Base-by-base conservation (phyloP, 2,329 filamentous ascomycete species). In the Pseudocercospora fuligena region DNA sequence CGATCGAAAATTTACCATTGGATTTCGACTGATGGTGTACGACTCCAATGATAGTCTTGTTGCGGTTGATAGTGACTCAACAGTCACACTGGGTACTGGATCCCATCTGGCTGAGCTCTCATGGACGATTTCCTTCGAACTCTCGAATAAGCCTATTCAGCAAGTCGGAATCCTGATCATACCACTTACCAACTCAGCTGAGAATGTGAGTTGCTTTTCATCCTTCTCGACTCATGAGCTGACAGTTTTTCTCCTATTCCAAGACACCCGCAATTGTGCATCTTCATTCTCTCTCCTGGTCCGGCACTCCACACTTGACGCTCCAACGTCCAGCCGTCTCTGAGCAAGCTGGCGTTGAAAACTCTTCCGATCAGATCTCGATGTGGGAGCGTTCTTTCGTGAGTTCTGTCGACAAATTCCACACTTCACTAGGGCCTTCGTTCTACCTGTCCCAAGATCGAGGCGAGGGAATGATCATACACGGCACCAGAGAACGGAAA, bases 381-480 rank as follows among this genome's bases (percentile, higher is more conserved):
- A 57, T 57, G 53, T 57, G 53, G 53, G n/a, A 31, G 25, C 27
- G 53, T 8, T 29, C 53, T 4, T 57, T 29, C 27, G 53, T 33
- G 11, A 57, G 53, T 27, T 57, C 53, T 5, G 27, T 57, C 5
- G 53, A 57, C 12, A 57, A 57, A 11, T 57, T 57, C 27, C 27
- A 57, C n/a, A 57, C 53, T 1, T 57, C 53, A 14, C 27, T 57
- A 6, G 53, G 53, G 36, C 53, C 53, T 9, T 57, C 53, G 3
- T 57, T 57, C 25, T 57, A 57, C 53, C 16, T 57, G 11, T 29
- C 53, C 5, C 53, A 57, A 5, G 53, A 53, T 33, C 16, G 6
- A 31, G 60, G 60, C n/a, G 46, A 61, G n/a, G 60, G 60, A 31
- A 31, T 47, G 19, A 53, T 61, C n/a, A 51, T 29, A 23, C 14